Evolutionary conservation across 2,329 filamentous ascomycete species (phyloP), one percentile per base, ranked within the genome.

Genomic region (Clarireedia homoeocarpa): DNA sequence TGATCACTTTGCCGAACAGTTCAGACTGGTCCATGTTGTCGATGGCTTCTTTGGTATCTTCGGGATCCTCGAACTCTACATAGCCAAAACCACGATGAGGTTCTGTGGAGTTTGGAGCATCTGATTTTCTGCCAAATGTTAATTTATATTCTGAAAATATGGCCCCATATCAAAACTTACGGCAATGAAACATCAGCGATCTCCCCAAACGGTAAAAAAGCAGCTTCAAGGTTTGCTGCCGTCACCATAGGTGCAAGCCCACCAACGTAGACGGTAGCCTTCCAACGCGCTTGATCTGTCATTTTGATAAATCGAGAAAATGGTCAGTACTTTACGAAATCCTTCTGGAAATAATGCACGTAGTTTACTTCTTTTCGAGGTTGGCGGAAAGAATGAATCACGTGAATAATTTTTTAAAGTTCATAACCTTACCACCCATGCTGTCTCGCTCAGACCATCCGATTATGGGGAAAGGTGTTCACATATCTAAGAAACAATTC

Each of bases 11-110:
- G 10, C 94, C 95, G 70, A 92, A 97, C 47, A 99, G 81, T 74
- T 97, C 92, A 59, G 91, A 88, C 71, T 96, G 91, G 70, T 99
- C 90, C 92, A 99, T 97, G 70, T 99, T 99, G 77, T 97, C 91
- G 71, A 99, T 96, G 51, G 94, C 94, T 73, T 97, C 92, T 67
- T 85, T 85, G 27, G 91, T 92, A 72, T 99, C 94, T 56, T 86
- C 82, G 12, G 84, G 79, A 56, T 90, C 81, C 66, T 96, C 91
- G 68, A 89, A 99, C 69, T 99, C 94, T 51, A 99, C 89, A 70
- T 99, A 97, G 57, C 91, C 94, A 71, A 97, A 99, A 0, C 95
- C 94, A 52, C 91, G 81, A 71, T 99, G 94, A 30, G 84, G 76
- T 42, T 95, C 89, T 48, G 80, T 83, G 6, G 87, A 83, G 60